Evolutionary conservation across 2,329 filamentous ascomycete species (phyloP).

Genomic region (Exutisphaerella laricina): DNA sequence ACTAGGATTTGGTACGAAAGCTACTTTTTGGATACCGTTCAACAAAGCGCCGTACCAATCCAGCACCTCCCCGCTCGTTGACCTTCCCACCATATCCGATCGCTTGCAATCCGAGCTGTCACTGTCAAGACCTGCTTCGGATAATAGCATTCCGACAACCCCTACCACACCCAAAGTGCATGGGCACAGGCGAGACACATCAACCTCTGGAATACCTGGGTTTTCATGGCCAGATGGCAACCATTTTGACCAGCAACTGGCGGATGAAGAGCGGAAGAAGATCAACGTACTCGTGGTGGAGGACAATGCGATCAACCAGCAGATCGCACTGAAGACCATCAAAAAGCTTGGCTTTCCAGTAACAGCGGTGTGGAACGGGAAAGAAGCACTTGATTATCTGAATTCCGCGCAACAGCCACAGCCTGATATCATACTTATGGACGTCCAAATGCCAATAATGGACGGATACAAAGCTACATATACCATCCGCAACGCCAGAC

Average conservation of each 20-base stretch:
- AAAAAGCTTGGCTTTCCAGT: conserved; percentile 67
- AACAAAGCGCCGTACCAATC: conserved; percentile 57
- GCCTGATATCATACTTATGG: conserved; percentile 64
- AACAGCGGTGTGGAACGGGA: conserved; percentile 68
- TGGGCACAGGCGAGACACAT: conserved; percentile 16
- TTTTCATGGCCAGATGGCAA: conserved; percentile 36
- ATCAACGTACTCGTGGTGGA: conserved; percentile 72
- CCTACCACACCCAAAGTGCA: conserved; percentile 22
- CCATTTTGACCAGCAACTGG: conserved; percentile 43
- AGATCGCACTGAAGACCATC: conserved; percentile 71
- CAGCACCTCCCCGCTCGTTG: conserved; percentile 49
- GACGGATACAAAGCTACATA: conserved; percentile 76
- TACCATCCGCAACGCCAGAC: conserved; percentile 60
- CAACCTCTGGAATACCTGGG: conserved; percentile 11
- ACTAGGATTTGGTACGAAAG: conserved; percentile 64
- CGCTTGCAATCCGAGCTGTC: conserved; percentile 54
- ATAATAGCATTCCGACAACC: conserved; percentile 42
- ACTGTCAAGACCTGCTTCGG: conserved; percentile 62
- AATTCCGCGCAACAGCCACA: conserved; percentile 43
- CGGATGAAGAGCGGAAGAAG: conserved; percentile 54
- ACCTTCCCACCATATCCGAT: conserved; percentile 61
- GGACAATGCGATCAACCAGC: conserved; percentile 65
- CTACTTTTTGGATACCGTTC: conserved; percentile 72
- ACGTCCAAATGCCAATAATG: conserved; percentile 51
- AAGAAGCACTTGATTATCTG: conserved; percentile 72